These are phyloP conservation scores for Cladosporium austrohemisphaericum DNA, from an alignment of 2,329 filamentous ascomycete species.

Conservation along the genomic window DNA sequence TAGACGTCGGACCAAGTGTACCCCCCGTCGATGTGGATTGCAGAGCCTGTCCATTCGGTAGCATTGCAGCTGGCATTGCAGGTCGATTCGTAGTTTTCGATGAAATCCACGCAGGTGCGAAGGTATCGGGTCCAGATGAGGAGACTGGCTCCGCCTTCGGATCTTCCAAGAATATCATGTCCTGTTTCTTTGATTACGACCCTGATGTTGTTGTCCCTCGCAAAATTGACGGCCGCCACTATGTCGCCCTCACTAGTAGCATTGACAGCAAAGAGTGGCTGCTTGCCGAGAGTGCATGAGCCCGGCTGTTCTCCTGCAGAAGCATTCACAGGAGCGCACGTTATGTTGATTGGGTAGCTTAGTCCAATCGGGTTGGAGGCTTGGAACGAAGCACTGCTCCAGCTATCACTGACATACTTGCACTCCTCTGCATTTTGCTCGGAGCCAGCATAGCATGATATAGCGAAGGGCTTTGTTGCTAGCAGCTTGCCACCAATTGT, in stretches of 20 bases:
- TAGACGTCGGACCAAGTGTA: slow-evolving; percentile 35
- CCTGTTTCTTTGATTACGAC: slow-evolving; percentile 54
- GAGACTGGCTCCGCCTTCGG: slow-evolving; percentile 29
- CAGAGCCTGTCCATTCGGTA: slow-evolving; percentile 32
- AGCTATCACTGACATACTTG: slow-evolving; percentile 24
- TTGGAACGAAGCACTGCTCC: slow-evolving; percentile 29
- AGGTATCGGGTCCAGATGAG: slow-evolving; percentile 33
- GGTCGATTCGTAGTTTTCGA: slow-evolving; percentile 22
- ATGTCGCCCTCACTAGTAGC: slow-evolving; percentile 34
- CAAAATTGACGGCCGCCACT: slow-evolving; percentile 39
- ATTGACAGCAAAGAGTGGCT: slow-evolving; percentile 33
- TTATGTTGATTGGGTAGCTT: slow-evolving; percentile 27
- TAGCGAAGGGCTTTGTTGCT: slow-evolving; percentile 31
- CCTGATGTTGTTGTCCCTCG: slow-evolving; percentile 37
- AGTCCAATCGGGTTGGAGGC: slow-evolving; percentile 28
- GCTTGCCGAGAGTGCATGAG: slow-evolving; percentile 27
- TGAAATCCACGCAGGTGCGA: slow-evolving; percentile 28
- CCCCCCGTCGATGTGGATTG: slow-evolving; percentile 30
- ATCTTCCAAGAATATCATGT: slow-evolving; percentile 46
- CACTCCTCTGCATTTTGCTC: slow-evolving; percentile 26
- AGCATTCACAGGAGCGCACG: slow-evolving; percentile 28
- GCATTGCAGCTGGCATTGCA: slow-evolving; percentile 25
- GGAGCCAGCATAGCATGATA: slow-evolving; percentile 35
- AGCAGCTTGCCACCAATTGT: slow-evolving; percentile 35
- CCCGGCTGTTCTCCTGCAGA: slow-evolving; percentile 21